These are phyloP conservation scores for Moricandia moricandioides DNA, from an alignment of 345 rosid genomes.

Conservation along the genomic window DNA sequence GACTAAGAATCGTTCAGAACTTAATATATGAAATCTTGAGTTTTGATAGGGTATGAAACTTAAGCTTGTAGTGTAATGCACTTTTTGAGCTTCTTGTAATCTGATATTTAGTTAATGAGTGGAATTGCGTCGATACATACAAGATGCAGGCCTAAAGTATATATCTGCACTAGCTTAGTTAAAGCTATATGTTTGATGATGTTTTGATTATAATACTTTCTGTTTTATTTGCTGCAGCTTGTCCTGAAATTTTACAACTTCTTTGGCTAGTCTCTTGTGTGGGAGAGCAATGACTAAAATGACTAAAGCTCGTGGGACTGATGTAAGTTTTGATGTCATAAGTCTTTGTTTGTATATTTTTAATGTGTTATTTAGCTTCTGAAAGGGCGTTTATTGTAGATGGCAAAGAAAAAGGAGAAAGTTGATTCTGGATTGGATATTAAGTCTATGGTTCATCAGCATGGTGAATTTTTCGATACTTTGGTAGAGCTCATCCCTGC, in stretches of 20 bases:
- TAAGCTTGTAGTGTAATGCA: neutral
- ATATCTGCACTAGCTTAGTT: neutral
- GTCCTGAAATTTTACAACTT: neutral
- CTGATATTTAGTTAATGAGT: neutral
- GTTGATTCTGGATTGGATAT: conserved; percentile 32
- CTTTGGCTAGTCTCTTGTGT: neutral
- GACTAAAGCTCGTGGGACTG: conserved; percentile 10
- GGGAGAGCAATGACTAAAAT: conserved; percentile 29
- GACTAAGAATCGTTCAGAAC: neutral
- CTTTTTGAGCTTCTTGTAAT: conserved; percentile 7
- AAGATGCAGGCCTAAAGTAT: neutral
- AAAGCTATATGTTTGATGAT: neutral
- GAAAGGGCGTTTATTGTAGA: conserved; percentile 19
- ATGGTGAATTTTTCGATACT: conserved; percentile 64
- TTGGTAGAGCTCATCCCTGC: conserved; percentile 81
- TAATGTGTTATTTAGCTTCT: neutral
- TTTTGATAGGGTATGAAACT: neutral
- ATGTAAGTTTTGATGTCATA: conserved; percentile 20
- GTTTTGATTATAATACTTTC: neutral
- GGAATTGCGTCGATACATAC: neutral
- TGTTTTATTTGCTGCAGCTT: conserved; percentile 9
- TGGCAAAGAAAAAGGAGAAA: conserved; percentile 50
- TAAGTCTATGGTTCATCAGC: conserved; percentile 48
- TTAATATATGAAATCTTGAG: neutral
- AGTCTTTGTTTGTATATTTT: neutral